Conservation (phyloP, 83 land plant genomes). For the Picea abies region DNA sequence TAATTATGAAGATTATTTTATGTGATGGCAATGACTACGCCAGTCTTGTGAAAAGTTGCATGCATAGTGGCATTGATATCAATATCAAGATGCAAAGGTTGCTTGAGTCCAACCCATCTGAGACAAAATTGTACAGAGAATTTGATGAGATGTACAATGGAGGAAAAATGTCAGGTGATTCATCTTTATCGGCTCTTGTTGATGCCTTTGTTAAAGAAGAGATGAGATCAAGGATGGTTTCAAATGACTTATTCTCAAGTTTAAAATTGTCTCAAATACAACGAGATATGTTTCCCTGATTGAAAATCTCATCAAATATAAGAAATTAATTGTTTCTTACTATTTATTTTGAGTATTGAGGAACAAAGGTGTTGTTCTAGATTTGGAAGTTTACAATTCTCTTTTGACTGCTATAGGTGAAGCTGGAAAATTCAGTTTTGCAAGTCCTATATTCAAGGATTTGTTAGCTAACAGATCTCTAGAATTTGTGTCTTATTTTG, state of each 20-base stretch:
- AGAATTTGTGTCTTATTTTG: slow-evolving; percentile 23
- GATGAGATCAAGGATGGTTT: not conserved
- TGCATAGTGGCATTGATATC: not conserved
- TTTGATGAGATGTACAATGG: slow-evolving; percentile 3
- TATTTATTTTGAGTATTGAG: slow-evolving; percentile 23
- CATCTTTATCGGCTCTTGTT: not conserved
- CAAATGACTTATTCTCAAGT: not conserved
- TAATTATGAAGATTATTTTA: no score
- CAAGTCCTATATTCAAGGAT: slow-evolving; percentile 34
- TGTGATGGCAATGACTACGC: no score
- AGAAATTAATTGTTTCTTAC: slow-evolving; percentile 23
- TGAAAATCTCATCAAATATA: slow-evolving; percentile 29
- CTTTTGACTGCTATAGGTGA: slow-evolving; percentile 31
- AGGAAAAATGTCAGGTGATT: slow-evolving; percentile 5
- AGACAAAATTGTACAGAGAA: not conserved
- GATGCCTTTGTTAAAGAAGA: not conserved
- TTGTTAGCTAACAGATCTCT: slow-evolving; percentile 25
- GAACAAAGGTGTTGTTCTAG: slow-evolving; percentile 17
- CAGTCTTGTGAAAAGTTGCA: not conserved
- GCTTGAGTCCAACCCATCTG: not conserved
- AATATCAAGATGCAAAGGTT: not conserved
- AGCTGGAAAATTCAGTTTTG: slow-evolving; percentile 24
- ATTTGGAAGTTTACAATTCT: slow-evolving; percentile 24
- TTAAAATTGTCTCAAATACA: not conserved
- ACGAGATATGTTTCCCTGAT: slow-evolving; percentile 2